A percentile compares a stretch with the other conserved stretches of the same genome.
Evolutionary conservation across 495 filamentous ascomycete genomes (phyloP).

Genomic region (Hypoxylon fuscum): DNA sequence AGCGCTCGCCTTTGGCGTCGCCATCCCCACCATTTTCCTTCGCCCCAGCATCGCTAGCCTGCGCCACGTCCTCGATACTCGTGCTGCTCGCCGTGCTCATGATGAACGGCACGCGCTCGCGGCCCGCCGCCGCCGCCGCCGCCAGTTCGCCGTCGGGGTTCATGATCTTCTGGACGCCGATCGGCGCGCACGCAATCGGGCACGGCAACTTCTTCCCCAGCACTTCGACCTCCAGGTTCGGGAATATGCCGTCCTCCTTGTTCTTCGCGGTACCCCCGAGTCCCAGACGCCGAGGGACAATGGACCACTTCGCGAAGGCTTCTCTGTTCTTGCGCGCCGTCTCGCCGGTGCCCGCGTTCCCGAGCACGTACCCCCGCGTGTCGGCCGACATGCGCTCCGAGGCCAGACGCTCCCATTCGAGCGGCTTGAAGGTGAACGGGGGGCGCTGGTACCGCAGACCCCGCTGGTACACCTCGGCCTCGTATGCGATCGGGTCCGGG

Average conservation of each 20-base stretch:
- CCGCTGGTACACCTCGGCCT: slow-evolving; percentile 43
- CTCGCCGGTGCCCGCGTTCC: slow-evolving; percentile 50
- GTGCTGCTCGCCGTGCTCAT: slow-evolving; percentile 53
- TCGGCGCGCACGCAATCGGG: slow-evolving; percentile 40
- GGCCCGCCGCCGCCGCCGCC: slow-evolving; percentile 28
- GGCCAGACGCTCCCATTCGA: slow-evolving; percentile 47
- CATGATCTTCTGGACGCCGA: slow-evolving; percentile 60
- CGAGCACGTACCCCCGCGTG: slow-evolving; percentile 49
- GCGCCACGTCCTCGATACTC: slow-evolving; percentile 53
- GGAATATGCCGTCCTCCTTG: slow-evolving; percentile 23
- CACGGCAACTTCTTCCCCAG: slow-evolving; percentile 25
- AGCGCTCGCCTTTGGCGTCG: slow-evolving; percentile 39
- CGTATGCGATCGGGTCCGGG: slow-evolving; percentile 40
- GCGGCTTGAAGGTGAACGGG: slow-evolving; percentile 46
- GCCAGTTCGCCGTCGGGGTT: slow-evolving; percentile 57
- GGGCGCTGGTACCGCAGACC: slow-evolving; percentile 49
- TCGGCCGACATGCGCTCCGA: slow-evolving; percentile 46
- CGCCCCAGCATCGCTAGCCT: slow-evolving; percentile 26
- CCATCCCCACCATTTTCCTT: background rate
- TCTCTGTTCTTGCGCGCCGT: slow-evolving; percentile 51
- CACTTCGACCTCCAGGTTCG: slow-evolving; percentile 10
- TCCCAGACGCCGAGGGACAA: slow-evolving; percentile 47
- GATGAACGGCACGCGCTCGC: slow-evolving; percentile 57
- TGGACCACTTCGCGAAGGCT: slow-evolving; percentile 53
- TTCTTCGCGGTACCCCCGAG: background rate